A percentile compares a stretch with the other conserved stretches of the same genome.
phyloP scores from a whole-genome alignment of 2,329 filamentous ascomycete species.

The Fusarium stilboides region DNA sequence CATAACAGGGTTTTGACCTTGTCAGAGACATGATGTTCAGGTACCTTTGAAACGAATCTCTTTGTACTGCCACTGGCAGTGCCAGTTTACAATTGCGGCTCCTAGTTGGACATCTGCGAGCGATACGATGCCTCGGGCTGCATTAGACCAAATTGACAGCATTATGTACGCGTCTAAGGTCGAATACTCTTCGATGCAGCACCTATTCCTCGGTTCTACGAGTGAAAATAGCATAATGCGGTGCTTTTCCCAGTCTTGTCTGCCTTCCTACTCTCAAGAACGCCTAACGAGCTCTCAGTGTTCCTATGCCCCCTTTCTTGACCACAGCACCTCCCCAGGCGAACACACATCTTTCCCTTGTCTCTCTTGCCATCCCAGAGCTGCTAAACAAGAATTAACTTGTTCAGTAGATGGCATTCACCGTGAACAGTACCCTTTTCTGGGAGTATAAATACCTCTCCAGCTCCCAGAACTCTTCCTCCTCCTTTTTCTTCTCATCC shows the following conservation, averaged over 20 bases:
- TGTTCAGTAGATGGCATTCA: not conserved
- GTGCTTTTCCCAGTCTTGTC: not conserved
- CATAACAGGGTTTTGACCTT: not conserved
- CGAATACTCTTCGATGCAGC: not conserved
- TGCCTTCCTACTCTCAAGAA: not conserved
- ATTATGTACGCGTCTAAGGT: not conserved
- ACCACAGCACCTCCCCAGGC: too few species aligned
- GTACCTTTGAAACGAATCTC: not conserved
- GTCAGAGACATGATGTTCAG: not conserved
- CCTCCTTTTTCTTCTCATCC: not conserved
- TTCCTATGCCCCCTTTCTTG: not conserved
- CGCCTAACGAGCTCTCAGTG: not conserved
- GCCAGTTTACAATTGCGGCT: not conserved
- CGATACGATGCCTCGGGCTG: not conserved
- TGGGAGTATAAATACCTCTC: not conserved
- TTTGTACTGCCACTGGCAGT: not conserved
- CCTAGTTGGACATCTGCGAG: not conserved
- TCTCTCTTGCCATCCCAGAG: not conserved
- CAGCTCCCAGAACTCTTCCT: not conserved
- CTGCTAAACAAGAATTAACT: not conserved
- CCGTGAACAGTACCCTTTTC: not conserved
- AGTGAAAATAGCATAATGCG: fast-evolving
- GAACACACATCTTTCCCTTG: not conserved
- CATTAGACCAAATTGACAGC: not conserved
- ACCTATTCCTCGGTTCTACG: fast-evolving